These are phyloP conservation scores for Solanum commersonii DNA, from an alignment of 257 asterid species.

Conservation along the genomic window DNA sequence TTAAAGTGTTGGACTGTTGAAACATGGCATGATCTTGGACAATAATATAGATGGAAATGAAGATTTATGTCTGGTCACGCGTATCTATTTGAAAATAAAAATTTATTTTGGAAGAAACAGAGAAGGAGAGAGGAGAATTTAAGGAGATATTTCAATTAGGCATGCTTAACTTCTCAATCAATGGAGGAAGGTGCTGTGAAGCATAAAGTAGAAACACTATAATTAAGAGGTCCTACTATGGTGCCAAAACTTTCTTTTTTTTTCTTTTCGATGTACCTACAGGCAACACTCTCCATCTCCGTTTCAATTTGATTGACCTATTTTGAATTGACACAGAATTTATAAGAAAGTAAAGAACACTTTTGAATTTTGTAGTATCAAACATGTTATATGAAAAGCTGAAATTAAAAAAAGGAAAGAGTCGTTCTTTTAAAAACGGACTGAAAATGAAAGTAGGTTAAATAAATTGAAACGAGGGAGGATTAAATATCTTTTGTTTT, in stretches of 20 bases:
- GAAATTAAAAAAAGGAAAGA: too few relatives aligned
- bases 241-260: background rate
- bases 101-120: background rate
- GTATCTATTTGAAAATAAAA: background rate
- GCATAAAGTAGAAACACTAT: background rate
- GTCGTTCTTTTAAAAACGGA: rapidly evolving
- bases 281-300: background rate
- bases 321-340: background rate
- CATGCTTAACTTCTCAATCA: background rate
- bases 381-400: too few relatives aligned
- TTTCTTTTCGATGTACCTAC: background rate
- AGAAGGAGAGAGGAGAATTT: background rate
- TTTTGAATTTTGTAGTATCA: background rate
- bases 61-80: background rate
- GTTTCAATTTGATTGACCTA: background rate
- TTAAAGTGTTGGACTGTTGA: background rate
- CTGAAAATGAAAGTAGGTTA: too few relatives aligned
- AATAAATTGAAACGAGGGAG: background rate
- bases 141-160: background rate
- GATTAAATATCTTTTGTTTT: background rate
- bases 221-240: background rate
- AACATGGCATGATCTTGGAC: background rate
- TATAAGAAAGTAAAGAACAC: too few relatives aligned
- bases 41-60: background rate
- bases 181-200: background rate